Evolutionary conservation across 2,329 filamentous ascomycete species (phyloP).

Genomic region (Cryoendolithus antarcticus): DNA sequence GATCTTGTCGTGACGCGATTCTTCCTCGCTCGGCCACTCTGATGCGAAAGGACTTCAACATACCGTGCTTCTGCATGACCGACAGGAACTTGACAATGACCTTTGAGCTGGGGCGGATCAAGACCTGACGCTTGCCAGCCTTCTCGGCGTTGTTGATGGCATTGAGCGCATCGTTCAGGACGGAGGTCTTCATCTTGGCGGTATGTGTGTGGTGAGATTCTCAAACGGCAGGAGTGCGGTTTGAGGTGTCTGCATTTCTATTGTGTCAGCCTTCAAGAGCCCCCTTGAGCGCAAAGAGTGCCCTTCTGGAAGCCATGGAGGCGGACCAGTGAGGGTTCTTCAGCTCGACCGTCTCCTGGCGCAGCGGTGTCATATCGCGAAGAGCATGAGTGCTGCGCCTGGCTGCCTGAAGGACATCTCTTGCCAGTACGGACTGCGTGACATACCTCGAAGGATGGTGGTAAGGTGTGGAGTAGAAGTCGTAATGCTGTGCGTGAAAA

Average conservation of each 20-base stretch:
- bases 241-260: constrained; percentile 45
- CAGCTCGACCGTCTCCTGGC: constrained; percentile 44
- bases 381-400: constrained; percentile 31
- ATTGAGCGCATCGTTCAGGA: constrained; percentile 78
- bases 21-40: neutral
- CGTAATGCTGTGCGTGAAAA: no score
- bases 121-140: constrained; percentile 96
- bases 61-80: constrained; percentile 99
- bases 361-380: constrained; percentile 32
- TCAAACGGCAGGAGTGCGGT: constrained; percentile 52
- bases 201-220: constrained; percentile 57
- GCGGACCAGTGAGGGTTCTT: constrained; percentile 45
- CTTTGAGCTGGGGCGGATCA: constrained; percentile 97
- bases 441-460: constrained; percentile 23
- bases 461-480: no score
- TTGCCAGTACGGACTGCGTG: constrained; percentile 7
- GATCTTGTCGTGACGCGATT: no score
- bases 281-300: constrained; percentile 54
- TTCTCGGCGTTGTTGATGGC: constrained; percentile 99
- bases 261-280: constrained; percentile 51
- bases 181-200: constrained; percentile 98
- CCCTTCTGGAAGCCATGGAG: constrained; percentile 29
- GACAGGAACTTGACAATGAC: constrained; percentile 99
- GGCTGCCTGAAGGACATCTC: constrained; percentile 41
- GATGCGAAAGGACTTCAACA: constrained; percentile 29